phyloP scores from a whole-genome alignment of 768 basidiomycete genomes.

The Omphalotus guepiniiformis region DNA sequence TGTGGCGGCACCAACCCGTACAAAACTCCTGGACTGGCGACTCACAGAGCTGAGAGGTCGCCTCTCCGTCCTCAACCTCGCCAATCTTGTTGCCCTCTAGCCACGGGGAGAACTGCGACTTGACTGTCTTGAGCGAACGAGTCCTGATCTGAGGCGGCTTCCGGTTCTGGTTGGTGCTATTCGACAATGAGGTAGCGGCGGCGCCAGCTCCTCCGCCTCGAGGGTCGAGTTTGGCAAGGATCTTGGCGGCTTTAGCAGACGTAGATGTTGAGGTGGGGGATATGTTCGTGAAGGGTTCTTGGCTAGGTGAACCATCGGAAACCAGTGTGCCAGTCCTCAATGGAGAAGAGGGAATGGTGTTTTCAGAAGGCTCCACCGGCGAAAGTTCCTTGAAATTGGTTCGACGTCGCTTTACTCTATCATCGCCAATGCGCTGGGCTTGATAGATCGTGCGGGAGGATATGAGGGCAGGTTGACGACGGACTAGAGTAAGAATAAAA shows the following conservation, averaged over 20 bases:
- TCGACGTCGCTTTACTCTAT: constrained; percentile 16
- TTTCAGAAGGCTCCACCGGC: constrained; percentile 2
- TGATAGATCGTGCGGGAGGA: constrained; percentile 20
- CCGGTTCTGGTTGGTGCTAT: not conserved
- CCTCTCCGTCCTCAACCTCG: constrained; percentile 2
- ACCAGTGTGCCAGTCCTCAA: too few relatives aligned
- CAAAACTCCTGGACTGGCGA: constrained; percentile 31
- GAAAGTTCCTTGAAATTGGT: constrained; percentile 6
- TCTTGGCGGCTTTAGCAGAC: not conserved
- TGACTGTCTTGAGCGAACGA: constrained; percentile 9
- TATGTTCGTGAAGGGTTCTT: not conserved
- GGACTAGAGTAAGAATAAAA: not conserved
- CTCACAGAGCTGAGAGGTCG: constrained; percentile 17
- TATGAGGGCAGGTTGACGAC: constrained; percentile 6
- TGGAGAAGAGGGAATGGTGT: too few relatives aligned
- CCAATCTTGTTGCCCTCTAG: not conserved
- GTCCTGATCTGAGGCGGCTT: not conserved
- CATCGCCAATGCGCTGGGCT: constrained; percentile 17
- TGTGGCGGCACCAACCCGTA: constrained; percentile 19
- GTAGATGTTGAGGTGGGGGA: constrained; percentile 2
- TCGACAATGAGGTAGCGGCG: not conserved
- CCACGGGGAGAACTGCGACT: constrained; percentile 14
- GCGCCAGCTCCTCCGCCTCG: too few relatives aligned
- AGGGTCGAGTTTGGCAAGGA: constrained; percentile 3
- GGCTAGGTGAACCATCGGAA: not conserved